Conservation (phyloP, 164 flowering plant species). For the Malania oleifera region DNA sequence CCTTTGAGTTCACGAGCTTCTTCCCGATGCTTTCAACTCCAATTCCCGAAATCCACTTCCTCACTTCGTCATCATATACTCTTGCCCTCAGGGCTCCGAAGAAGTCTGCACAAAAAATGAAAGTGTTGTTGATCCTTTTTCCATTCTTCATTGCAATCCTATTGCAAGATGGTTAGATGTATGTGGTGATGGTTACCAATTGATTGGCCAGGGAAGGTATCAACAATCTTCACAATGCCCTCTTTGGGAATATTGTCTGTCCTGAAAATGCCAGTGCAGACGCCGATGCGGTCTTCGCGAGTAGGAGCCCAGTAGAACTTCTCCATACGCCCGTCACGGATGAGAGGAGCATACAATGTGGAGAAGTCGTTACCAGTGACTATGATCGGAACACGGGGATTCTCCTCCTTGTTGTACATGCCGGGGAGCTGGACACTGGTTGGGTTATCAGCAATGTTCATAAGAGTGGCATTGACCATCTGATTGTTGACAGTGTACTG, state of each 20-base stretch:
- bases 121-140: no score
- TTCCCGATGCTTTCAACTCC: conserved; percentile 36
- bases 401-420: conserved; percentile 48
- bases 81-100: conserved; percentile 51
- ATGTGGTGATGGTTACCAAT: conserved; percentile 29
- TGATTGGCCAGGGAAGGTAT: conserved; percentile 49
- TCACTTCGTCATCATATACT: conserved; percentile 47
- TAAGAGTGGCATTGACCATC: conserved; percentile 48
- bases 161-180: neutral
- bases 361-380: conserved; percentile 53
- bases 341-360: conserved; percentile 44
- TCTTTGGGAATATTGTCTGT: conserved; percentile 33
- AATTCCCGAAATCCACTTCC: conserved; percentile 30
- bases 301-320: conserved; percentile 55
- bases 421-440: conserved; percentile 55
- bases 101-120: conserved; percentile 40
- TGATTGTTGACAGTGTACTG: conserved; percentile 53
- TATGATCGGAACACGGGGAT: conserved; percentile 42
- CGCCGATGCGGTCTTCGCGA: conserved; percentile 43
- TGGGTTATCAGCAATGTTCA: conserved; percentile 54
- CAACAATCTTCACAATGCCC: conserved; percentile 40
- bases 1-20: conserved; percentile 46
- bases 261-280: conserved; percentile 40
- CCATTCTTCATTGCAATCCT: no score
- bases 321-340: conserved; percentile 52